phyloP scores from a whole-genome alignment of 2,329 filamentous ascomycete genomes.

The Periconia sp. region DNA sequence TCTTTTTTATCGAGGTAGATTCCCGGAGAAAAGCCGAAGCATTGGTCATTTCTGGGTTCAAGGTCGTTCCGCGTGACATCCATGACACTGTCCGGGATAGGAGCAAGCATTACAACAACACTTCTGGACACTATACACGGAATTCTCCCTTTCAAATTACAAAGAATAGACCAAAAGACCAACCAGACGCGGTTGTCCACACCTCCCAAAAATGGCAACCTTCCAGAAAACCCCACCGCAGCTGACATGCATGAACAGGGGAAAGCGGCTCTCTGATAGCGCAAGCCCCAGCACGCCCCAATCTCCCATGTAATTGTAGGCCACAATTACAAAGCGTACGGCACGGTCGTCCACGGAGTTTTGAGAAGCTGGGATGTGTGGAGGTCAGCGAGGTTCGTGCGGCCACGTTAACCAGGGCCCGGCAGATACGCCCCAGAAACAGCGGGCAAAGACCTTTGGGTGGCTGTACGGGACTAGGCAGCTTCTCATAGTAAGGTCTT shows the following conservation, averaged over 20 bases:
- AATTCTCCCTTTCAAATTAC: neutral
- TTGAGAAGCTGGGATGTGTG: slow-evolving; percentile 4
- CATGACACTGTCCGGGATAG: neutral
- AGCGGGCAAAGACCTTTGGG: too few species aligned
- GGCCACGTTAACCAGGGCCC: slow-evolving; percentile 10
- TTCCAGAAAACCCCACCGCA: slow-evolving; percentile 5
- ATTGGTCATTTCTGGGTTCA: neutral
- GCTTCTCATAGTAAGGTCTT: too few species aligned
- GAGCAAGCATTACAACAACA: neutral
- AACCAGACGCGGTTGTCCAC: neutral
- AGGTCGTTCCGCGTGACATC: neutral
- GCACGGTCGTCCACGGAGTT: slow-evolving; percentile 8
- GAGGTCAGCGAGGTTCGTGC: slow-evolving; percentile 6
- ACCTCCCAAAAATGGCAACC: slow-evolving; percentile 6
- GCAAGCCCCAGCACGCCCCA: too few species aligned
- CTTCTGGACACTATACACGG: neutral
- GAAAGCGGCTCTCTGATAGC: neutral
- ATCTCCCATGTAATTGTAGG: too few species aligned
- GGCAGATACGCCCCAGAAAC: slow-evolving; percentile 1
- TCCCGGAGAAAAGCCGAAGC: neutral
- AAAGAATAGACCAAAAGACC: neutral
- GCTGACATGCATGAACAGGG: slow-evolving; percentile 11
- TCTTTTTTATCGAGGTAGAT: neutral
- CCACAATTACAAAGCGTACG: slow-evolving; percentile 2
- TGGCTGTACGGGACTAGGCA: too few species aligned